Evolutionary conservation across 225 moss, liverwort and hornwort genomes (phyloP), one percentile per base, ranked within the genome.

Genomic region (Anthoceros angustus): DNA sequence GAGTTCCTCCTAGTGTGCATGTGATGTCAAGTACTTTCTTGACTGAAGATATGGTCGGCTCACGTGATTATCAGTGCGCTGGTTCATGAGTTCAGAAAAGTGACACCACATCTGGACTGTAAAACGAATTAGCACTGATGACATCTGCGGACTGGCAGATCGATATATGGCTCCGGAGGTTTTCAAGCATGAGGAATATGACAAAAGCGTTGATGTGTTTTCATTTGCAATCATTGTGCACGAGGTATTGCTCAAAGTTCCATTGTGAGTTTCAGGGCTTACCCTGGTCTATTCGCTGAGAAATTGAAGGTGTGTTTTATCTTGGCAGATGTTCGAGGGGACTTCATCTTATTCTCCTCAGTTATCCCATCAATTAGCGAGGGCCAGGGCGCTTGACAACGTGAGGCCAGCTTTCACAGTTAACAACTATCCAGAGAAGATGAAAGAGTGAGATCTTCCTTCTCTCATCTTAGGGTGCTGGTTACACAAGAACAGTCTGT

Each of bases 81-180:
- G 32, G 32, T 32, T 32, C 1, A 32, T 32, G 32, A 4, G 32
- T 32, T 32, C 32, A 32, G 32, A 32, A 32, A 32, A 32, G 32
- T 32, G 32, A 32, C 32, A 32, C 32, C 32, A 32, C 32, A 40
- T 39, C 2, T 40, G 8, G 39, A 24, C 40, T 20, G 24, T 40
- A 4, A 2, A 38, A 5, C 12, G 5, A 14, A 25, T 9, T 9
- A 18, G 24, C 9, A 0, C 14, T 38, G 40, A 61, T 62, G 23
- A 40, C 55, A 40, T 50, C 4, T 24, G n/a, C 20, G 9, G 42
- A 67, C 14, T 5, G 9, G 69, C 79, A 86, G 80, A 81, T 77
- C 77, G 79, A 41, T 83, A 81, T 69, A 83, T 86, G 79, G 79
- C 86, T 63, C 83, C 80, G 12, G 80, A 83, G 62, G 83, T 81